A percentile compares a stretch with the other conserved stretches of the same genome.
These are phyloP conservation scores for Diutina mesorugosa DNA, from an alignment of 1,139 yeast genomes.

Conservation along the genomic window DNA sequence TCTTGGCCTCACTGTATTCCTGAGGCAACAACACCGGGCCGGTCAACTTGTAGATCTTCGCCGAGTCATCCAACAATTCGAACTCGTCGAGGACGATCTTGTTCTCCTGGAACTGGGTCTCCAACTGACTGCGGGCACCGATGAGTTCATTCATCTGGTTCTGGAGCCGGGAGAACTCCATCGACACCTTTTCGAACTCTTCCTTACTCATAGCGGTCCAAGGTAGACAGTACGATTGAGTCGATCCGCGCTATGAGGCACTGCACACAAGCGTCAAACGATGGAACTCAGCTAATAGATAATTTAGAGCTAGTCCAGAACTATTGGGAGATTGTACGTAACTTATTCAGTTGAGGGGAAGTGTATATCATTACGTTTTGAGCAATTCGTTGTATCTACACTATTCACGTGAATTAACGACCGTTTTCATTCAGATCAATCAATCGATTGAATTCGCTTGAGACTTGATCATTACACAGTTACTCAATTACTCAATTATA, in stretches of 20 bases:
- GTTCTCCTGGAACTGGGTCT: conserved; percentile 81
- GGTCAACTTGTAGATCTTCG: conserved; percentile 75
- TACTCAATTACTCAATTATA: no score
- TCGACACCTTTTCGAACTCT: conserved; percentile 24
- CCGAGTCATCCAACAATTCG: conserved; percentile 37
- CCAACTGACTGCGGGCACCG: conserved; percentile 53
- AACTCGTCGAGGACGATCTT: conserved; percentile 84
- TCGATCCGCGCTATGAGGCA: not conserved
- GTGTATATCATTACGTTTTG: no score
- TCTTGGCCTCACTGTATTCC: conserved; percentile 66
- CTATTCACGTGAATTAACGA: no score
- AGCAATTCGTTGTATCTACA: no score
- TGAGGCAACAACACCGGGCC: conserved; percentile 92
- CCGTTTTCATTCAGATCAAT: no score
- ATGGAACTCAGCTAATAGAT: not conserved
- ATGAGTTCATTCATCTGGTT: conserved; percentile 31
- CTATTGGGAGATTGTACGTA: no score
- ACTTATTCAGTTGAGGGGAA: no score
- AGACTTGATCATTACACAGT: no score
- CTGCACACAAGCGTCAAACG: not conserved
- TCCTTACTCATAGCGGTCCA: not conserved
- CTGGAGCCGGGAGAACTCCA: conserved; percentile 25
- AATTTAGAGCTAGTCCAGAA: no score
- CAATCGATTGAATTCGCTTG: no score
- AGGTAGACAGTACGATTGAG: not conserved